Base-by-base conservation (phyloP, 2,329 filamentous ascomycete species). In the Bisporella sp. region DNA sequence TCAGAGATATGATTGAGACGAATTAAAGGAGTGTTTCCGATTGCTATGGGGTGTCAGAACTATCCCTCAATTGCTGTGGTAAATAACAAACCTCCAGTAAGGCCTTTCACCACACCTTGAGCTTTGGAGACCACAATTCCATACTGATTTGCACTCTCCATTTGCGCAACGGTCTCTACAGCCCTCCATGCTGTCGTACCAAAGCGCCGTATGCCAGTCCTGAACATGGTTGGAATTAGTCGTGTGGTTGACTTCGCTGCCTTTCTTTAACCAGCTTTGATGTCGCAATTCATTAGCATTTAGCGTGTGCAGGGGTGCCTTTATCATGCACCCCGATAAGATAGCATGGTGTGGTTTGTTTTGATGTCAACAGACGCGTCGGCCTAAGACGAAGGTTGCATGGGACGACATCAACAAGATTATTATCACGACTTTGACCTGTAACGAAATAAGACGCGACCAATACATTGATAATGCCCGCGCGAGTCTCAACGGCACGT, bases 1-100 rank as follows among this genome's bases (percentile, higher is more conserved):
- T 89, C 82, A 40, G 92, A 97, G 59, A 97, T 83, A 54, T 77
- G 81, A 70, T 95, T 92, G 46, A 99, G 77, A 45, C 87, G 85
- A 68, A 99, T 95, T 48, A 99, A 80, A 1, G 93, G 92, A 0
- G 93, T 99, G 71, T 97, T 97, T 57, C 93, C 93, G 72, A 99
- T 97, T 49, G 93, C 93, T 96, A 41, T 4, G 46, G 7, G 6
- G 8, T 45, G 35, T 61, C 52, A 59, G 49, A 46, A 31, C 8
- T 33, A 37, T 31, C 46, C 31, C 33, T 44, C 28, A 42, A 7
- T 6, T 30, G 32, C 31, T 48, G 46, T 49, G 45, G 41, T 41
- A 47, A 43, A 42, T 40, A 56, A 44, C 62, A 54, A 75, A 86
- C 84, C 84, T 71, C 83, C 84, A 50, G 84, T 75, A 54, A 88